Evolutionary conservation across 805 yeast genomes (phyloP), one percentile per base, ranked within the genome.

Genomic region (Candida schatavii): DNA sequence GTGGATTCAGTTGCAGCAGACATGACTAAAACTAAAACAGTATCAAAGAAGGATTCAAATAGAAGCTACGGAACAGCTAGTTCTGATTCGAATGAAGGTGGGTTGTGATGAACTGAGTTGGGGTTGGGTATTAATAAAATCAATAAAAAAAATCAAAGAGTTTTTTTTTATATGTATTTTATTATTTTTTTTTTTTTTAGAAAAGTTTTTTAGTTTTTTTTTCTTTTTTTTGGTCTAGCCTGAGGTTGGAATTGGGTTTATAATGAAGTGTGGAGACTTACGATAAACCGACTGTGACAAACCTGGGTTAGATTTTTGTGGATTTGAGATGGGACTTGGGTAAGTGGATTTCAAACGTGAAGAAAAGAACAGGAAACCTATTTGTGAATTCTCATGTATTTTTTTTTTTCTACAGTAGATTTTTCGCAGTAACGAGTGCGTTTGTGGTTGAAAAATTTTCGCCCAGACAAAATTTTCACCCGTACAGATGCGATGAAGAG

Each of bases 1-100:
- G 73, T 62, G 53, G 70, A 36, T 23, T 36, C 39, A 29, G 34
- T 23, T 18, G 35, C 38, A 47, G 62, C 57, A 47, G 66, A 59
- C 61, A 61, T 60, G 43, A 37, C 46, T 29, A 14, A 31, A 22
- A n/a, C 10, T 17, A 17, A 15, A 17, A 11, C 5, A 6, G 35
- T 31, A 22, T 10, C 10, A 22, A 6, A 7, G 27, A 23, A 7
- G 27, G 27, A 11, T 23, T 23, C 27, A 23, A 23, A 23, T 23
- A 23, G 7, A 23, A 7, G 27, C 27, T 23, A 23, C 11, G 7
- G 27, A 7, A 7, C 7, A 11, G 11, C 27, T 23, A 23, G n/a
- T n/a, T n/a, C n/a, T 33, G 25, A 15, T 33, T n/a, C 13, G 36
- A 33, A 33, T 11, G 27, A 23, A 23, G 7, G 35, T 11, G 32